Evolutionary conservation across 768 basidiomycete genomes (phyloP).

Genomic region (Amanita molliuscula): DNA sequence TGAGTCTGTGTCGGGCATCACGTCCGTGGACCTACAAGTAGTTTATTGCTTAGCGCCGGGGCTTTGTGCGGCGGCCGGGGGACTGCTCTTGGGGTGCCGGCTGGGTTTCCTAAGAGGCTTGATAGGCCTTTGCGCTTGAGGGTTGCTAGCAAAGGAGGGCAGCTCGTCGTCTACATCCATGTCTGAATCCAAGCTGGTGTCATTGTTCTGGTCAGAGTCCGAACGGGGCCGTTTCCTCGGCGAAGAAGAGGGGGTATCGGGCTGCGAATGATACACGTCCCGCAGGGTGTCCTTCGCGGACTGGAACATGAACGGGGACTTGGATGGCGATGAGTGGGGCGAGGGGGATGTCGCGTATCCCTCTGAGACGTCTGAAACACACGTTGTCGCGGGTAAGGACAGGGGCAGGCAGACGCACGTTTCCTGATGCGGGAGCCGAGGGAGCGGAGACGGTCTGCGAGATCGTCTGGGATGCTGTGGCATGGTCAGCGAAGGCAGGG

Average conservation of each 20-base stretch:
- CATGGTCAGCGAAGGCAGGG: neutral
- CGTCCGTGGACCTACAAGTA: neutral
- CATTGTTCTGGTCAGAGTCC: conserved; percentile 11
- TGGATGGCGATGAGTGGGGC: conserved; percentile 29
- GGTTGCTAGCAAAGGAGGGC: neutral
- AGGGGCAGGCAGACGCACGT: conserved; percentile 24
- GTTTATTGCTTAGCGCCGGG: neutral
- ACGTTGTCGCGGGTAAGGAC: neutral
- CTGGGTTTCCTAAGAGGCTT: neutral
- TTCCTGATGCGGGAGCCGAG: conserved; percentile 51
- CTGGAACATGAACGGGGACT: conserved; percentile 30
- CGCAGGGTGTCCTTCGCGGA: conserved; percentile 48
- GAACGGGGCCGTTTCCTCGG: conserved; percentile 28
- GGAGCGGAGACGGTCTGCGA: conserved; percentile 43
- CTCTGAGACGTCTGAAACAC: conserved; percentile 43
- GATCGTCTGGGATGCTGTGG: conserved; percentile 22
- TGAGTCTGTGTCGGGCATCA: too few relatives aligned
- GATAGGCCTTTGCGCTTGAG: neutral
- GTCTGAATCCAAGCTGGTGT: neutral
- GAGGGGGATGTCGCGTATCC: conserved; percentile 36
- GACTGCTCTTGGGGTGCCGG: neutral
- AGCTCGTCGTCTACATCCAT: conserved; percentile 2
- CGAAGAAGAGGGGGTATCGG: conserved; percentile 7
- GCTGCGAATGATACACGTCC: conserved; percentile 24
- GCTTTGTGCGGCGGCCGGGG: neutral